These are phyloP conservation scores for Paraphoma chrysanthemicola DNA, from an alignment of 2,329 filamentous ascomycete species.

Conservation along the genomic window DNA sequence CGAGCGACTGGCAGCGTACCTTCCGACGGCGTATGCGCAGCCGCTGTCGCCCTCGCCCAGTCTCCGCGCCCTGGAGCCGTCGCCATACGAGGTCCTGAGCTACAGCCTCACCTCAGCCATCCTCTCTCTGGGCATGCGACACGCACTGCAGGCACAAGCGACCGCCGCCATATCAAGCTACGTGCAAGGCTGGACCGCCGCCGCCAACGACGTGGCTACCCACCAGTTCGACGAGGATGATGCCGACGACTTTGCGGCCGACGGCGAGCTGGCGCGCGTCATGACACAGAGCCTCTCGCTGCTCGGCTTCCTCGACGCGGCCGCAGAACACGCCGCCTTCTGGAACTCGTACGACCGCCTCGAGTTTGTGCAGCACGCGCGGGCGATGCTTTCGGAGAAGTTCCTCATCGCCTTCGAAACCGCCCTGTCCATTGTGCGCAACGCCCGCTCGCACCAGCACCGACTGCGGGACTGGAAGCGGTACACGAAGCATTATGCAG, in stretches of 20 bases:
- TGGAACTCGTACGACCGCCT: slow-evolving; percentile 80
- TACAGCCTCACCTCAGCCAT: slow-evolving; percentile 81
- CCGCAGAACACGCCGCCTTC: slow-evolving; percentile 77
- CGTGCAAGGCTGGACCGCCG: slow-evolving; percentile 71
- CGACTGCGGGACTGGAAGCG: slow-evolving; percentile 85
- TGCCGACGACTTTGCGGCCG: slow-evolving; percentile 54
- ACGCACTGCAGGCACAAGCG: slow-evolving; percentile 72
- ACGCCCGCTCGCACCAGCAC: slow-evolving; percentile 71
- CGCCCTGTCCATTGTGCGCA: slow-evolving; percentile 87
- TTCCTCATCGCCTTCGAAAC: slow-evolving; percentile 89
- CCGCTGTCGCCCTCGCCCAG: slow-evolving; percentile 80
- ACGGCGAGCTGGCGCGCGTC: slow-evolving; percentile 66
- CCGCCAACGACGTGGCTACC: slow-evolving; percentile 63
- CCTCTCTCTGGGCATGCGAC: slow-evolving; percentile 78
- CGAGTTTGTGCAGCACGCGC: slow-evolving; percentile 73
- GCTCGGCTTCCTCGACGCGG: slow-evolving; percentile 88
- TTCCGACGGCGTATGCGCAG: slow-evolving; percentile 84
- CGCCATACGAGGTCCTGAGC: slow-evolving; percentile 84
- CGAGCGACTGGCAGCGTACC: slow-evolving; percentile 81
- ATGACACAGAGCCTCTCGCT: slow-evolving; percentile 83
- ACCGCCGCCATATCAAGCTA: slow-evolving; percentile 74
- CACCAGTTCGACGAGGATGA: slow-evolving; percentile 64
- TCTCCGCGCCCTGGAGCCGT: slow-evolving; percentile 82
- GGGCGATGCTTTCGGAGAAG: slow-evolving; percentile 77
- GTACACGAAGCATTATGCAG: slow-evolving; percentile 82